phyloP scores from a whole-genome alignment of 2,329 filamentous ascomycete species.

The Verticillium tricorpus region DNA sequence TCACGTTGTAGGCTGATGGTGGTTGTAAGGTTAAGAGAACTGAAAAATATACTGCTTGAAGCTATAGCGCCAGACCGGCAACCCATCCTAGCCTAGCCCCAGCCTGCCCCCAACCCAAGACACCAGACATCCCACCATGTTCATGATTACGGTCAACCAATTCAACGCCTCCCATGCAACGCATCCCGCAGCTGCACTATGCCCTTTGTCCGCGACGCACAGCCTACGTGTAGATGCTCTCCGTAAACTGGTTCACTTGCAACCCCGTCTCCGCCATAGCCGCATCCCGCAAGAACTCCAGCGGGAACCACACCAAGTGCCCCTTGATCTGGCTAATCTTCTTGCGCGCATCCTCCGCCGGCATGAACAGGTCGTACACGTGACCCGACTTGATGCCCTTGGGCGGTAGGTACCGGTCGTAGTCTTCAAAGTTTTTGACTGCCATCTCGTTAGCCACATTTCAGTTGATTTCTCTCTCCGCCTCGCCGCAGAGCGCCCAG shows the following conservation, averaged over 20 bases:
- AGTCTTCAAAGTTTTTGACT: slow-evolving; percentile 87
- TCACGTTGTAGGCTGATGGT: too few species aligned
- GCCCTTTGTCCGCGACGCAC: neutral
- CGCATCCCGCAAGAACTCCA: slow-evolving; percentile 78
- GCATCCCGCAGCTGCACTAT: neutral
- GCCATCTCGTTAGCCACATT: slow-evolving; percentile 8
- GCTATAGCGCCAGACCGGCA: too few species aligned
- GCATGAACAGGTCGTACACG: slow-evolving; percentile 75
- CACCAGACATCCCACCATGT: too few species aligned
- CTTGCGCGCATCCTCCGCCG: slow-evolving; percentile 64
- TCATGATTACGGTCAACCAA: too few species aligned
- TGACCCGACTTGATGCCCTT: slow-evolving; percentile 76
- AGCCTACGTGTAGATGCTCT: slow-evolving; percentile 73
- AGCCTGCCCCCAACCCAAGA: too few species aligned
- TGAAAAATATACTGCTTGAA: too few species aligned
- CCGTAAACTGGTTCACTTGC: slow-evolving; percentile 80
- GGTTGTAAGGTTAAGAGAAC: too few species aligned
- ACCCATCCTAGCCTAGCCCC: too few species aligned
- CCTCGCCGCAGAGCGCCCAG: neutral
- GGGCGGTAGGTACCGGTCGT: slow-evolving; percentile 71
- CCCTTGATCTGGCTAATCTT: slow-evolving; percentile 75
- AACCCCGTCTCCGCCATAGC: slow-evolving; percentile 87
- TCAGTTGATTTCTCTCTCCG: neutral
- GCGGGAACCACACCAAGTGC: slow-evolving; percentile 92
- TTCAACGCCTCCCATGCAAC: too few species aligned